Evolutionary conservation across 176 grass and related monocot species (phyloP), one percentile per base, ranked within the genome.

Genomic region (Metroxylon sagu): DNA sequence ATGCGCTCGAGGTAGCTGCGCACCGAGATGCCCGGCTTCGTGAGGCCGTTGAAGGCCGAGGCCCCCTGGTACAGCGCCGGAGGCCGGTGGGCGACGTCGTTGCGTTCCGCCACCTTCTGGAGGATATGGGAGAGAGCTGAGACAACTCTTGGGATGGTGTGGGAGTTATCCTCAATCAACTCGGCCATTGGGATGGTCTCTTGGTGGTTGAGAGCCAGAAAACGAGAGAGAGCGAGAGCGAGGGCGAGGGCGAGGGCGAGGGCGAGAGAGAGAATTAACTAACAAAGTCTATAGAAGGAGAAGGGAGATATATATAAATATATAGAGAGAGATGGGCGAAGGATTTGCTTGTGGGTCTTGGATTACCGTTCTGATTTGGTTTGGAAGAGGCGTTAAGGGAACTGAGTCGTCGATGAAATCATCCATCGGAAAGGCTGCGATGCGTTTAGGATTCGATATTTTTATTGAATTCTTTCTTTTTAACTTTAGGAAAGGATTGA

Each of bases 1-100:
- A 98, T 92, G 49, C 93, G 87, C 81, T 98, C 84, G 25, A 98
- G 88, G 82, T 98, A 98, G 3, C 84, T 83, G 10, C 82, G 65
- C 59, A 98, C 49, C 29, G 87, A 98, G 56, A 98, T 98, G 51
- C 81, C 66, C 30, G 93, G 93, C 79, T 98, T 98, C 10, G 84
- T 80, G 2, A 98, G 57, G 0, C 93, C 87, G 49, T 92, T 84
- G 74, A 98, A 98, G 62, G 93, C 87, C 29, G 79, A 80, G 43
- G 77, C 78, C 14, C 52, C 17, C 6, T 62, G 52, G 49, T 0
- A 53, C 26, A 10, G 43, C 16, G 14, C 25, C 28, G 54, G 10
- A 54, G 21, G 56, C 59, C 4, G 67, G 55, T 19, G 65, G 62
- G 19, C 60, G 27, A 30, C 69, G 75, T 92, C 93, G 62, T 97